Conservation (phyloP, 2,329 filamentous ascomycete species). For the Pezizomycotina sp. region DNA sequence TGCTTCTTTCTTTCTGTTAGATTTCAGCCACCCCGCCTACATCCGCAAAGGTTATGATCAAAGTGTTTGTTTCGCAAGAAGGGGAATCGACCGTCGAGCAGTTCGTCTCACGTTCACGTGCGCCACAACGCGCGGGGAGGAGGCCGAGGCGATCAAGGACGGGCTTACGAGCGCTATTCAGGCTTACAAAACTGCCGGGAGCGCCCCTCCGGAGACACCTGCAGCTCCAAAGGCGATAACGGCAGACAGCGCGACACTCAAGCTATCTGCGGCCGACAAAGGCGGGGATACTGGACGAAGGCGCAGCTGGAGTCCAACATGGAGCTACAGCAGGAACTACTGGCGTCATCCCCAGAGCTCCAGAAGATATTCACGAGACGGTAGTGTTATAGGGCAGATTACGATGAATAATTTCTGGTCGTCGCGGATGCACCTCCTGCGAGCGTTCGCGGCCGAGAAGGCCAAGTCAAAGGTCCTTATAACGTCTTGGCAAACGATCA, state of each 20-base stretch:
- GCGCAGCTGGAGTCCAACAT: conserved; percentile 58
- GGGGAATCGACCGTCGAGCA: conserved; percentile 31
- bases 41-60: conserved; percentile 82
- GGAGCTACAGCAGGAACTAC: conserved; percentile 69
- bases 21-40: conserved; percentile 79
- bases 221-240: conserved; percentile 20
- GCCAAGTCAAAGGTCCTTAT: conserved; percentile 78
- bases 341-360: conserved; percentile 61
- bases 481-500: conserved; percentile 86
- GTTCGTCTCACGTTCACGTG: conserved; percentile 88
- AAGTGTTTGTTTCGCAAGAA: conserved; percentile 52
- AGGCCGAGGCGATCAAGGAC: conserved; percentile 75
- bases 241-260: conserved; percentile 20
- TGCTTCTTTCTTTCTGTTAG: conserved; percentile 27
- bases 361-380: conserved; percentile 71
- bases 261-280: conserved; percentile 18
- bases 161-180: conserved; percentile 63
- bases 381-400: conserved; percentile 59
- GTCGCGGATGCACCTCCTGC: conserved; percentile 65
- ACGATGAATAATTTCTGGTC: conserved; percentile 95
- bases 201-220: conserved; percentile 28
- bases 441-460: conserved; percentile 77
- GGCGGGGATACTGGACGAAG: conserved; percentile 33
- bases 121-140: conserved; percentile 52
- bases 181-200: conserved; percentile 41